A percentile compares a stretch with the other conserved stretches of the same genome.
Evolutionary conservation across 2,329 filamentous ascomycete species (phyloP).

Genomic region (Pseudogymnoascus sp.): DNA sequence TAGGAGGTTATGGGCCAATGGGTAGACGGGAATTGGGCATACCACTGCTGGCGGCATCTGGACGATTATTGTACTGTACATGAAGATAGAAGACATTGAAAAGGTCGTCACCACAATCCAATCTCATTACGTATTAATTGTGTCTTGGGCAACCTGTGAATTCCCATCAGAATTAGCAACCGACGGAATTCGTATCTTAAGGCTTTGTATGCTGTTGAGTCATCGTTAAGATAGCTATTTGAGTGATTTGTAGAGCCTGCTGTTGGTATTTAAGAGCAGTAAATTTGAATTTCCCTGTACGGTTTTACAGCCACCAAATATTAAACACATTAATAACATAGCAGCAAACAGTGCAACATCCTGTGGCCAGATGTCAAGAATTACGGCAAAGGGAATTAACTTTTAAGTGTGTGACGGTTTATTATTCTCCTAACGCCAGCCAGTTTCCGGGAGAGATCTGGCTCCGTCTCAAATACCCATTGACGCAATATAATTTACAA

Average conservation of each 20-base stretch:
- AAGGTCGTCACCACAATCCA: slow-evolving; percentile 11
- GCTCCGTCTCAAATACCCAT: slow-evolving; percentile 6
- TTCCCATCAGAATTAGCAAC: background rate
- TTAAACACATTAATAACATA: background rate
- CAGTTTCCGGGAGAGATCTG: slow-evolving; percentile 7
- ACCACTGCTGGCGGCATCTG: background rate
- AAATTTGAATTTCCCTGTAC: background rate
- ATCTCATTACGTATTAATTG: slow-evolving; percentile 14
- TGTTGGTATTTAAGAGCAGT: background rate
- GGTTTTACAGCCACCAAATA: background rate
- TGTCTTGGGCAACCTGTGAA: slow-evolving; percentile 9
- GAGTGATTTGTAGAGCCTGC: background rate
- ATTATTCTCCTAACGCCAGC: slow-evolving; percentile 6
- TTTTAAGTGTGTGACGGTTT: background rate
- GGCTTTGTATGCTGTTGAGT: background rate
- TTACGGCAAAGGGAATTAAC: background rate
- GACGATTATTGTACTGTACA: slow-evolving; percentile 10
- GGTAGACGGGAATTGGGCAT: background rate
- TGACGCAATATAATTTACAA: slow-evolving; percentile 8
- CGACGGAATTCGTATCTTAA: background rate
- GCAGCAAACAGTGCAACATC: background rate
- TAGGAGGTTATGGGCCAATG: slow-evolving; percentile 28
- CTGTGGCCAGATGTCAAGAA: background rate
- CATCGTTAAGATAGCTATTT: background rate
- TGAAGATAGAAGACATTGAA: slow-evolving; percentile 17